Conservation (phyloP, 2,329 filamentous ascomycete species). For the Coccinonectria pachysandricola region DNA sequence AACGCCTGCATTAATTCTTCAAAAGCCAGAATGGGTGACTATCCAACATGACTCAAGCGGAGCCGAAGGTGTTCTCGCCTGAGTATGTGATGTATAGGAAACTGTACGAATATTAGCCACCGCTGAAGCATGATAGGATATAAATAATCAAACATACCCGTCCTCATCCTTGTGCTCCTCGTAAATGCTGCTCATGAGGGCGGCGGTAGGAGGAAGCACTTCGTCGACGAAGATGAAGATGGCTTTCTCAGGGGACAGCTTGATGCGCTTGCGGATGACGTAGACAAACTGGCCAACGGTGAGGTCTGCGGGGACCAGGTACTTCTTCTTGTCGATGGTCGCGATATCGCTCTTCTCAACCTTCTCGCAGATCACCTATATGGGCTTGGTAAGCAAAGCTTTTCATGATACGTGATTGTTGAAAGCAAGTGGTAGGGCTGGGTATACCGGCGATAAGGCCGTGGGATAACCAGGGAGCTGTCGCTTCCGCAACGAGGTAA, state of each 20-base stretch:
- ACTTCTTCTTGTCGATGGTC: slow-evolving; percentile 99
- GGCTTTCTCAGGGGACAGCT: slow-evolving; percentile 98
- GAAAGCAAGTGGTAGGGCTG: no score
- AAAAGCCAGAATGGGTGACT: slow-evolving; percentile 11
- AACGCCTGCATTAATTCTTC: slow-evolving; percentile 29
- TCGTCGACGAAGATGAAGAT: slow-evolving; percentile 99
- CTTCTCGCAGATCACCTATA: slow-evolving; percentile 96
- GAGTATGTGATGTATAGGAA: slow-evolving; percentile 99
- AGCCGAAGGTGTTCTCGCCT: slow-evolving; percentile 96
- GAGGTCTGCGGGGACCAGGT: slow-evolving; percentile 91
- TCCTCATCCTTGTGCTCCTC: slow-evolving; percentile 93
- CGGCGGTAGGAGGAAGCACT: slow-evolving; percentile 89
- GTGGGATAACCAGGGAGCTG: slow-evolving; percentile 15
- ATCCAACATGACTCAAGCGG: slow-evolving; percentile 15
- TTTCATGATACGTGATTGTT: no score
- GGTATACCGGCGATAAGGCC: slow-evolving; percentile 1
- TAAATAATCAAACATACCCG: slow-evolving; percentile 48
- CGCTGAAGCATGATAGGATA: no score
- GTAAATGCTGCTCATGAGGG: slow-evolving; percentile 98
- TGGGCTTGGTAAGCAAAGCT: no score
- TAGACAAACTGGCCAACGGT: slow-evolving; percentile 99
- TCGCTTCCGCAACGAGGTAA: background rate
- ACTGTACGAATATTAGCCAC: no score
- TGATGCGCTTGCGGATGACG: slow-evolving; percentile 99
- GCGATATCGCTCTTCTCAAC: slow-evolving; percentile 99